Evolutionary conservation across 768 basidiomycete genomes (phyloP).

Genomic region (Phylloporus sp.): DNA sequence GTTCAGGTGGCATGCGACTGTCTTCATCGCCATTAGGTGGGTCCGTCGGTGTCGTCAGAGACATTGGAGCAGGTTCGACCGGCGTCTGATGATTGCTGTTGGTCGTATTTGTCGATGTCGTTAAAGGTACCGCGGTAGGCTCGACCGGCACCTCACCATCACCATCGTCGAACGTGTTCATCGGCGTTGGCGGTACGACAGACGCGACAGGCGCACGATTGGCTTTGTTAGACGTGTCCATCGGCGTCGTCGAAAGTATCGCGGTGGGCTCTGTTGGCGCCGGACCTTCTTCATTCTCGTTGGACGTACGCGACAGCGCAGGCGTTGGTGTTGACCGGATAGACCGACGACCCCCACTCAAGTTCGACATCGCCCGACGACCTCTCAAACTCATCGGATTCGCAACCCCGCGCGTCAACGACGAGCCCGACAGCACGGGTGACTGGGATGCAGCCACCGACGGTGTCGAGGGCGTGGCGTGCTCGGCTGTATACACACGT

Average conservation of each 20-base stretch:
- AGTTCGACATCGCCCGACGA: conserved; percentile 10
- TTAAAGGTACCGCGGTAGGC: background rate
- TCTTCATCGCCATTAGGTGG: too few relatives aligned
- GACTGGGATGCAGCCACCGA: background rate
- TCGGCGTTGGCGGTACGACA: too few relatives aligned
- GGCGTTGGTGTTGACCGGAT: background rate
- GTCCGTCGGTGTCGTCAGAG: too few relatives aligned
- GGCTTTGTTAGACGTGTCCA: too few relatives aligned
- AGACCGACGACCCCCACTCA: background rate
- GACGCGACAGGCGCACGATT: too few relatives aligned
- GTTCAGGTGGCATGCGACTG: background rate
- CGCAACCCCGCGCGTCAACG: background rate
- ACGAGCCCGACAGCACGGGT: too few relatives aligned
- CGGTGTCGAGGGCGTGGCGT: background rate
- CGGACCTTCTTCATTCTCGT: background rate
- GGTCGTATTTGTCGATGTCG: too few relatives aligned
- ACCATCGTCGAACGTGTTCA: background rate
- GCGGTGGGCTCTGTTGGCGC: background rate
- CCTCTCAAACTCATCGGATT: conserved; percentile 15
- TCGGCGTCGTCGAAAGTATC: too few relatives aligned
- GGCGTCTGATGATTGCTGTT: too few relatives aligned
- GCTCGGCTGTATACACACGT: background rate
- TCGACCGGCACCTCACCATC: background rate
- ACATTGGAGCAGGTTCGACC: too few relatives aligned
- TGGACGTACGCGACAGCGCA: background rate